Evolutionary conservation across 2,329 filamentous ascomycete species (phyloP).

Genomic region (Fusarium devonianum): DNA sequence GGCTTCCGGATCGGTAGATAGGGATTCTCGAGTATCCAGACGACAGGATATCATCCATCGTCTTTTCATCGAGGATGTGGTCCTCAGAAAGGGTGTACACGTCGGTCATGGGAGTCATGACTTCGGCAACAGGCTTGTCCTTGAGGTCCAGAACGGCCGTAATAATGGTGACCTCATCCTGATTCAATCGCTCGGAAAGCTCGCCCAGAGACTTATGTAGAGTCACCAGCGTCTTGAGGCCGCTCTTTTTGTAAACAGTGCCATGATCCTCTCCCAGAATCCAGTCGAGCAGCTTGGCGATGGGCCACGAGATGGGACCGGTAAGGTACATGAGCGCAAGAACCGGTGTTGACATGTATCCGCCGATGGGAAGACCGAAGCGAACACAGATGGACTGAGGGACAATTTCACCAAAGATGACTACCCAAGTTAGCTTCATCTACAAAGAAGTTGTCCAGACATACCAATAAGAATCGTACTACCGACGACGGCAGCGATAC

Average conservation of each 20-base stretch:
- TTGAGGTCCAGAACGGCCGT: conserved; percentile 95
- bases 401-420: conserved; percentile 97
- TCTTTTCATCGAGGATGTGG: conserved; percentile 88
- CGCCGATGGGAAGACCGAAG: conserved; percentile 93
- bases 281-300: conserved; percentile 92
- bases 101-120: conserved; percentile 99
- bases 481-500: conserved; percentile 91
- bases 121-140: conserved; percentile 90
- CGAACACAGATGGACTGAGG: conserved; percentile 97
- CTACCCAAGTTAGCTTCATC: conserved; percentile 55
- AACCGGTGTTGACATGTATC: conserved; percentile 90
- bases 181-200: conserved; percentile 86
- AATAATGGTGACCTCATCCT: conserved; percentile 98
- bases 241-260: conserved; percentile 97
- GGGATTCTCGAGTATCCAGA: conserved; percentile 96
- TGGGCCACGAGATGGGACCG: conserved; percentile 90
- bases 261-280: conserved; percentile 94
- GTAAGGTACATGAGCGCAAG: conserved; percentile 90
- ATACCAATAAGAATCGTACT: conserved; percentile 93
- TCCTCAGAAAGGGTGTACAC: conserved; percentile 98
- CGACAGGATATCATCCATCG: conserved; percentile 91
- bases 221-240: conserved; percentile 93
- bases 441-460: conserved; percentile 34
- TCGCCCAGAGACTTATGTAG: conserved; percentile 91
- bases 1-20: conserved; percentile 85